Base-by-base conservation (phyloP, 352 stramenopile species). In the Globisporangium parvum region DNA sequence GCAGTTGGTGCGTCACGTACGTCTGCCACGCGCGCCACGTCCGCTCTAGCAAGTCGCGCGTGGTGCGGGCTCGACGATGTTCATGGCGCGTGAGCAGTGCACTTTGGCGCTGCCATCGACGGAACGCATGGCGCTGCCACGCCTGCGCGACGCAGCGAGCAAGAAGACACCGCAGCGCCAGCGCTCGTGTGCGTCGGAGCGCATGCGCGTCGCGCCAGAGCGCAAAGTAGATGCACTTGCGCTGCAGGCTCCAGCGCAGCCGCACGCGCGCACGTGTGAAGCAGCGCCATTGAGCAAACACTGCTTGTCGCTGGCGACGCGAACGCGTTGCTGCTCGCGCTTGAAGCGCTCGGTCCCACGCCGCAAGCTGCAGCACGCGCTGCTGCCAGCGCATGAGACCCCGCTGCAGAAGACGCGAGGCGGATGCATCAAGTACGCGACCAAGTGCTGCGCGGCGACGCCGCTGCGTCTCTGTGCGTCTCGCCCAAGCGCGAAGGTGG, bases 41-140 rank as follows among this genome's bases (percentile, higher is more conserved):
- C 4, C 26, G 15, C 21, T 5, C 28, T 2, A 56, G 10, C 9
- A 53, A 26, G 6, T 62, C 48, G 20, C 23, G 14, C 1, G 0
- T 4, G 15, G 20, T 17, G 15, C 33, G 37, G 15, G 47, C 48
- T 21, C 21, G 35, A 0, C 23, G 37, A 6, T 42, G 50, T 8
- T 45, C 42, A 21, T 18, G 33, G 20, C 21, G 23, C 3, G 31
- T 10, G 15, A 20, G 10, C 8, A 24, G 6, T 8, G 68, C 41
- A 12, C 58, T 55, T 21, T 60, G 46, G 0, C 53, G 31, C 15
- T 61, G 65, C 69, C 69, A 77, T 18, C 47, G 55, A 15, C 44
- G 48, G 17, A 77, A 66, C 26, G 60, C 63, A 12, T 47, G 48
- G 10, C 44, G 44, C 45, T 65, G 57, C 47, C 54, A 57, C 14